Base-by-base conservation (phyloP, 495 filamentous ascomycete species). In the Penicillium taxi region DNA sequence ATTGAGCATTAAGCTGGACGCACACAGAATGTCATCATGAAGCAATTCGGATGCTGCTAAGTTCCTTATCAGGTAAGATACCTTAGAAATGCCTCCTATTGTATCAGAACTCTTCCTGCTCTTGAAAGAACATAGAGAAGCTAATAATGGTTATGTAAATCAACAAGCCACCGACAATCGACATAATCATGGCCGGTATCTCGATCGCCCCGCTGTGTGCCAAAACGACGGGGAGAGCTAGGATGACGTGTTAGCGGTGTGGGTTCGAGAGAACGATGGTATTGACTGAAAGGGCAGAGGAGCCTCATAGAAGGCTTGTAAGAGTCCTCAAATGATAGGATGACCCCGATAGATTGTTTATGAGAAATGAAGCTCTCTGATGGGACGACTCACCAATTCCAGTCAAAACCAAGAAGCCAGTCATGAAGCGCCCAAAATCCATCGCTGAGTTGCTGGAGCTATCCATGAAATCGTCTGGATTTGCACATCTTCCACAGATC, bases 131-230 rank as follows among this genome's bases (percentile, higher is more conserved):
- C 86, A 93, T 86, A 25, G 77, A 81, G 64, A 99, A 99, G 59
- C 80, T 87, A 57, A 96, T 91, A 55, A 99, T 95, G 9, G 91
- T 99, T 22, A 86, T 87, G 59, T 99, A 99, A 48, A 96, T 96
- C 58, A 99, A 60, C 26, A 95, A 61, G 27, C 91, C 91, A 14
- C 91, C 91, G 33, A 91, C 61, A 47, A 96, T 84, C 19, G 81
- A 89, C 91, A 99, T 96, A 58, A 84, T 64, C 85, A 94, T 94
- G 20, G 91, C 91, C n/a, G 84, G 74, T 26, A 81, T 55, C 35
- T 73, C 49, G 47, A 99, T 96, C 26, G 85, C 66, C 29, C 72
- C 76, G 43, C 82, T 84, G 63, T 95, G 91, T 11, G 86, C 87
- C 19, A 99, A 75, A 26, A 94, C 64, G 6, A 76, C 76, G n/a